A percentile compares a stretch with the other conserved stretches of the same genome.
These are phyloP conservation scores for Tetrahymena thermophila DNA, from an alignment of 73 alveolate species.

Conservation along the genomic window DNA sequence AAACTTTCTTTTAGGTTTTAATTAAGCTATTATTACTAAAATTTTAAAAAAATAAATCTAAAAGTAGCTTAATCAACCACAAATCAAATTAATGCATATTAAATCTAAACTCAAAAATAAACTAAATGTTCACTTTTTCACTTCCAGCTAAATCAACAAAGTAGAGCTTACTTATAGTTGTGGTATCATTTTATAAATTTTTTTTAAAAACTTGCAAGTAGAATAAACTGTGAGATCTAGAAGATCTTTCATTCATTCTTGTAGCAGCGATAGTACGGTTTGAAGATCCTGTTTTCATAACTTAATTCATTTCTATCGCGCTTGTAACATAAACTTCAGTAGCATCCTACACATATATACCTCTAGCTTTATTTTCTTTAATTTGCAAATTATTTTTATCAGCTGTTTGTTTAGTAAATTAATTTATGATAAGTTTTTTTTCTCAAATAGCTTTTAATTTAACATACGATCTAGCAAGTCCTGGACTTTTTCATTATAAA, in stretches of 20 bases:
- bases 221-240: conserved; percentile 91
- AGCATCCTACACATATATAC: conserved; percentile 88
- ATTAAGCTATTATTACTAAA: neutral
- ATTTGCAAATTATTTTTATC: conserved; percentile 75
- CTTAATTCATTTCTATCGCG: conserved; percentile 85
- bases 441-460: neutral
- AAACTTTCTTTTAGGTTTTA: neutral
- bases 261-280: conserved; percentile 96
- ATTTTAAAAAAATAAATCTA: neutral
- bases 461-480: conserved; percentile 72
- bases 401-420: conserved; percentile 6
- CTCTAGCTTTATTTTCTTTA: conserved; percentile 87
- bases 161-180: conserved; percentile 84
- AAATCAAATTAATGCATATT: neutral
- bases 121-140: conserved; percentile 64
- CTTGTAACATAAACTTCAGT: conserved; percentile 86
- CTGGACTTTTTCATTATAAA: conserved; percentile 78
- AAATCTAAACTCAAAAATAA: too few relatives aligned
- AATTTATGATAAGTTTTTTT: neutral
- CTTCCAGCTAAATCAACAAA: conserved; percentile 97
- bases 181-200: conserved; percentile 70
- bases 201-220: conserved; percentile 76
- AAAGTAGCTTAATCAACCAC: neutral
- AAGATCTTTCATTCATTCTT: conserved; percentile 91
- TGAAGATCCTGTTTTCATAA: conserved; percentile 83